Base-by-base conservation (phyloP, 2,329 filamentous ascomycete species). In the Ophiostoma ips region DNA sequence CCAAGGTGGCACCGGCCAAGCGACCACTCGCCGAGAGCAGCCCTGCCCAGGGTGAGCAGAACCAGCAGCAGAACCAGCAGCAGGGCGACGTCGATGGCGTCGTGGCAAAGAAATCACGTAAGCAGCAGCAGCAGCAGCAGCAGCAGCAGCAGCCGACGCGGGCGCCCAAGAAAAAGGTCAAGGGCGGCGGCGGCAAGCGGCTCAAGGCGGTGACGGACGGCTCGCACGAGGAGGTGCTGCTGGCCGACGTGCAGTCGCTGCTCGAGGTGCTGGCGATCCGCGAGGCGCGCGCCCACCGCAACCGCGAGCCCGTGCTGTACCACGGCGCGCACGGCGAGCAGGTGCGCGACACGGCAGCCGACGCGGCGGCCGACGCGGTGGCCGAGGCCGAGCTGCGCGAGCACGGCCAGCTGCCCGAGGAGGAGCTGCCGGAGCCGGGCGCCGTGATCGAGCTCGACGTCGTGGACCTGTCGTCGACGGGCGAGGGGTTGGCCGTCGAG, bases 381-480 rank as follows among this genome's bases (percentile, higher is more conserved):
- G 37, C 28, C 18, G 21, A 24, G 8, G 37, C 41, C 18, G 30
- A n/a, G 8, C 31, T n/a, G 1, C 15, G 35, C 28, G 38, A 49
- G 19, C 15, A 16, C 2, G 46, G 45, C 19, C 12, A 37, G 55
- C 56, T 3, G 52, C 53, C 2, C 24, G 51, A 58, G 3, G 52
- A 56, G 6, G 34, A 61, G 30, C 66, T 88, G 2, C 84, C 85
- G 1, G 76, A 82, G 56, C 71, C 71, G 36, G 84, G 84, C 52
- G 75, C 79, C 6, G 86, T 94, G 62, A 78, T 92, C 37, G 82
- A 95, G 49, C 77, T 96, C 37, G 79, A 83, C n/a, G 81, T 96
- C 52, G 66, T 80, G 7, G 79, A 85, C 56, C 72, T 96, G 33
- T 94, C 90, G 0, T 96, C 90, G 0, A 95, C 87, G 0, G 92